A percentile compares a stretch with the other conserved stretches of the same genome.
phyloP scores from a whole-genome alignment of 2,329 filamentous ascomycete species.

The Fusarium dlaminii region DNA sequence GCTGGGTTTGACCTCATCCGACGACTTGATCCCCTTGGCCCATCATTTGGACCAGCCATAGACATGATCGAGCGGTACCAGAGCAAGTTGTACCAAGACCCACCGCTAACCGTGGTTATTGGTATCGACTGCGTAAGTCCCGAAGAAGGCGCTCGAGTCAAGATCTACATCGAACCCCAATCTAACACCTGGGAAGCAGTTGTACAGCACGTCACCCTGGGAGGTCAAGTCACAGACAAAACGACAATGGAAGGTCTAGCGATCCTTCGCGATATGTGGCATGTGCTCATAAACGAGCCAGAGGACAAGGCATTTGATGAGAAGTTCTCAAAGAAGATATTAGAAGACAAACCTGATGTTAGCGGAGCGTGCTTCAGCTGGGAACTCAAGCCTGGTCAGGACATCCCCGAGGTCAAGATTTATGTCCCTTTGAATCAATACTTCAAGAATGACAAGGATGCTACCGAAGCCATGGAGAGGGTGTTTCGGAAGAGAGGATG shows the following conservation, averaged over 20 bases:
- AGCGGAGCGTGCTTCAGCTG: constrained; percentile 41
- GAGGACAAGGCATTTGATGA: constrained; percentile 16
- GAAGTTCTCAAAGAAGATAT: constrained; percentile 16
- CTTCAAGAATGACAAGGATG: constrained; percentile 15
- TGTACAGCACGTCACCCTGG: constrained; percentile 38
- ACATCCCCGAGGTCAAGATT: constrained; percentile 38
- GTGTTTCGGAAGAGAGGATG: constrained; percentile 23
- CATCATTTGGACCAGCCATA: constrained; percentile 18
- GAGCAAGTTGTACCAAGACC: constrained; percentile 18
- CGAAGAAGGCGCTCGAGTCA: constrained; percentile 39
- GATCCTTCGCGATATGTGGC: constrained; percentile 38
- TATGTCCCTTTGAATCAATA: constrained; percentile 44
- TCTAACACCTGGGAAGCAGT: constrained; percentile 40
- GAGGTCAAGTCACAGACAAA: constrained; percentile 33
- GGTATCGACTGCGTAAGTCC: constrained; percentile 42
- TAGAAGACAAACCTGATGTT: constrained; percentile 18
- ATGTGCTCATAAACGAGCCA: constrained; percentile 39
- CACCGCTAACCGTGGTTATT: constrained; percentile 36
- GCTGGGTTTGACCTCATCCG: constrained; percentile 36
- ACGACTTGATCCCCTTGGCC: constrained; percentile 30
- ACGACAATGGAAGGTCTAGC: constrained; percentile 34
- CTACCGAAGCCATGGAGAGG: constrained; percentile 13
- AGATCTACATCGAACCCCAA: constrained; percentile 39
- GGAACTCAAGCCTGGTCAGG: constrained; percentile 38
- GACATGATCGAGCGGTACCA: constrained; percentile 34